Base-by-base conservation (phyloP, 495 filamentous ascomycete species). In the Daldinia decipiens region DNA sequence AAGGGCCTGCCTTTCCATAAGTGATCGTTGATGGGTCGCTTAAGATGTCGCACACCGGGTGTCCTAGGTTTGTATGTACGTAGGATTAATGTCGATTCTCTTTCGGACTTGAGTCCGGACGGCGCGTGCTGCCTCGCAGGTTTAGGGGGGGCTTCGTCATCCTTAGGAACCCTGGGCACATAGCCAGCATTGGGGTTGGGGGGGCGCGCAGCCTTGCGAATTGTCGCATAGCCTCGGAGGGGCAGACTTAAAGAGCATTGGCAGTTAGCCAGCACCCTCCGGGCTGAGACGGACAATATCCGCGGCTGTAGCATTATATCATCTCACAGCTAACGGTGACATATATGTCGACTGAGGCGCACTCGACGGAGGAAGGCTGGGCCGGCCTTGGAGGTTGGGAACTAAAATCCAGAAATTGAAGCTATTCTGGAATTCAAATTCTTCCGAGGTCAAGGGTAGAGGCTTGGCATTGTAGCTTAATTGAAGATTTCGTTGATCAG, bases 51-150 rank as follows among this genome's bases (percentile, higher is more conserved):
- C 43, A 97, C 76, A 87, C 95, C 96, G 43, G 95, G 95, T 9
- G 96, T 99, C 58, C 93, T 91, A 39, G 95, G 95, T 79, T 93
- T 98, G 77, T 99, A 99, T 40, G 90, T 95, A 67, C 92, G 88
- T 79, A 97, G 77, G 43, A 82, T 75, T 47, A 86, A 82, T 59
- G 74, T 73, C 11, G 80, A 65, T 34, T 82, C 79, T 61, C 75
- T 79, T 15, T 77, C 73, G 50, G 72, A 57, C 38, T 73, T 76
- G 52, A 62, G 7, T 24, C 11, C n/a, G 12, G 65, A 52, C 36
- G 66, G 39, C 11, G 17, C 43, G 32, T 61, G 43, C 12, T 59
- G 38, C 17, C 57, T 63, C 17, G 51, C 62, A 19, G 64, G 51
- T 53, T 56, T 63, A 11, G 78, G 73, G 39, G 77, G 74, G 8